Base-by-base conservation (phyloP, 139 green algal species). In the Chlorella sp. region DNA sequence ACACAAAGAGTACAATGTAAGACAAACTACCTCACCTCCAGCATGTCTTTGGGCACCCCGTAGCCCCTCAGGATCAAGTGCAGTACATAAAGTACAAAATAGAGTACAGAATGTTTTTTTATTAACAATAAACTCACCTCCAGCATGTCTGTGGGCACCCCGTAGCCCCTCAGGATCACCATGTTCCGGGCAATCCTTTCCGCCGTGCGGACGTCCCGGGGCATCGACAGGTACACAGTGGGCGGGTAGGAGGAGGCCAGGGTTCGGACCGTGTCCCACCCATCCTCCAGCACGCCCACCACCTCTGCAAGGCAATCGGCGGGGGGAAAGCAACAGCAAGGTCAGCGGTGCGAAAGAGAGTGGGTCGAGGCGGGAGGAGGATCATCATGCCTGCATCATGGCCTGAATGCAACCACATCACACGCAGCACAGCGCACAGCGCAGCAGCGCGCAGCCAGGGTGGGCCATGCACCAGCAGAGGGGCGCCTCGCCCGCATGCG, bases 171-270 rank as follows among this genome's bases (percentile, higher is more conserved):
- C 78, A 83, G 78, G 24, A 64, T 14, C 0, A 26, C 37, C 78
- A 83, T 61, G 78, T 83, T 39, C 7, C 26, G 11, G 15, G 40
- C 37, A 34, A 83, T 83, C 26, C 40, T n/a, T 16, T 60, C 78
- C 0, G 78, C 78, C 11, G 78, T 83, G 21, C n/a, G 32, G 40
- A 15, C 22, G 69, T 88, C 85, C 0, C 69, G 68, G 15, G n/a
- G 39, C 85, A 88, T 88, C 22, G 75, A 75, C 7, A 88, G 21
- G 15, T 81, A 88, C 1, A 69, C 42, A 40, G 68, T 82, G 85
- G 85, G 69, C 0, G 85, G 85, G 69, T 71, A 88, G 40, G 28
- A 39, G 16, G 9, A 11, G 78, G 39, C 40, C 78, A 83, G 78
- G 9, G 26, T 22, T 7, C 32, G 36, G 36, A 64, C 12, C 9